A percentile compares a stretch with the other conserved stretches of the same genome.
phyloP scores from a whole-genome alignment of 495 filamentous ascomycete genomes.

The Aspergillus bridgeri region DNA sequence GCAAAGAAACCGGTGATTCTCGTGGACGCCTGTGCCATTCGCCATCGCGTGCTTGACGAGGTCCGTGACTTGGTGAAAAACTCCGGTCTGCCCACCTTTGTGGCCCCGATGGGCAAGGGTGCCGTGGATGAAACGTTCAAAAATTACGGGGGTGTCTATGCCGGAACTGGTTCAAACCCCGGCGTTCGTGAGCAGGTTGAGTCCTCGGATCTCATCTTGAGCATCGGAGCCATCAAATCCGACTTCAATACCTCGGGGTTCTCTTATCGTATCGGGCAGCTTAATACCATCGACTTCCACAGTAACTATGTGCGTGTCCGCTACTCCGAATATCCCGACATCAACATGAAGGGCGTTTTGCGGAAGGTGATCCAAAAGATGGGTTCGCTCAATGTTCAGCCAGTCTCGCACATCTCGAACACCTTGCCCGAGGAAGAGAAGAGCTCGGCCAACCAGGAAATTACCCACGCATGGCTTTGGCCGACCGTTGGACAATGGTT shows the following conservation, averaged over 20 bases:
- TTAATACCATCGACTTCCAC: slow-evolving; percentile 86
- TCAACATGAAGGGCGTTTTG: slow-evolving; percentile 84
- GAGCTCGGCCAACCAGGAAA: slow-evolving; percentile 46
- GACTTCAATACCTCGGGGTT: slow-evolving; percentile 94
- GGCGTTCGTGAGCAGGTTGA: slow-evolving; percentile 74
- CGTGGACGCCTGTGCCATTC: slow-evolving; percentile 87
- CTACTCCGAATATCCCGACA: slow-evolving; percentile 79
- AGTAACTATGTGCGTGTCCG: slow-evolving; percentile 70
- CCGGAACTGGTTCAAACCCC: slow-evolving; percentile 70
- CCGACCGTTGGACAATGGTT: slow-evolving; percentile 75
- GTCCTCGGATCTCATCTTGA: slow-evolving; percentile 76
- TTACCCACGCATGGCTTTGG: slow-evolving; percentile 88
- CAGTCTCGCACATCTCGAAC: slow-evolving; percentile 47
- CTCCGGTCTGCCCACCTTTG: slow-evolving; percentile 76
- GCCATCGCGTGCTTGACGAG: slow-evolving; percentile 72
- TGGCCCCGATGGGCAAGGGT: slow-evolving; percentile 90
- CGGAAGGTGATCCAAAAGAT: slow-evolving; percentile 63
- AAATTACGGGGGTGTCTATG: slow-evolving; percentile 84
- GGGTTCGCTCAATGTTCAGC: slow-evolving; percentile 51
- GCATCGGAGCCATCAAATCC: slow-evolving; percentile 77
- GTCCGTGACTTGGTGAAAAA: slow-evolving; percentile 73
- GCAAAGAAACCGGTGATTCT: slow-evolving; percentile 79
- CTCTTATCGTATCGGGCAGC: slow-evolving; percentile 75
- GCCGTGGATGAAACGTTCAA: slow-evolving; percentile 74
- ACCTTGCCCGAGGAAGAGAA: slow-evolving; percentile 52